Evolutionary conservation across 768 basidiomycete genomes (phyloP).

Genomic region (Amanita subjunquillea): DNA sequence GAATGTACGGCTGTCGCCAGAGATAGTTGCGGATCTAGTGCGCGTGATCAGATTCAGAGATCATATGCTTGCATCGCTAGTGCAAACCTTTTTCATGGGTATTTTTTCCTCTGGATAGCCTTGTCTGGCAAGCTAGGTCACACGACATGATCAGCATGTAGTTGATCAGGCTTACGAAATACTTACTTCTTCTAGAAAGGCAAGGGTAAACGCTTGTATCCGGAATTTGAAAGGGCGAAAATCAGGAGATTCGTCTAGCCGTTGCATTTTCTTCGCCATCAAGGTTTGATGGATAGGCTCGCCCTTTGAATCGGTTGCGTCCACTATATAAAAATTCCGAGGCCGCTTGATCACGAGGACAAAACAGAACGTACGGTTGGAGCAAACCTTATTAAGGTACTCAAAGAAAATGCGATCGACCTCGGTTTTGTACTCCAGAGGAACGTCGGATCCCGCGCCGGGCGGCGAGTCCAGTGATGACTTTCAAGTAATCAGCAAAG

Average conservation of each 20-base stretch:
- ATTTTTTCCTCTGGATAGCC: conserved; percentile 92
- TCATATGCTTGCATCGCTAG: conserved; percentile 13
- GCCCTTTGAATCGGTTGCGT: conserved; percentile 87
- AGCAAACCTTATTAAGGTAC: conserved; percentile 82
- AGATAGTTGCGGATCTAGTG: conserved; percentile 83
- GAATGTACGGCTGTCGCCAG: conserved; percentile 90
- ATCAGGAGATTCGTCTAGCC: conserved; percentile 90
- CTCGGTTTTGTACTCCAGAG: conserved; percentile 69
- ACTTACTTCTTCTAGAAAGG: conserved; percentile 83
- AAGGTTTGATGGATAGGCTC: conserved; percentile 96
- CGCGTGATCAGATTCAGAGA: conserved; percentile 7
- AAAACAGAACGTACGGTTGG: conserved; percentile 58
- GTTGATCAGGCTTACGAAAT: conserved; percentile 1
- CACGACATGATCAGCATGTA: neutral
- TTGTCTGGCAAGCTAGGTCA: conserved; percentile 58
- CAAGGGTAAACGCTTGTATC: conserved; percentile 95
- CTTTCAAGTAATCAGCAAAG: neutral
- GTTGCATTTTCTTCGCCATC: conserved; percentile 99
- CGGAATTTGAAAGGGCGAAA: conserved; percentile 99
- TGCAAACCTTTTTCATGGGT: conserved; percentile 83
- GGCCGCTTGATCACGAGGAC: conserved; percentile 10
- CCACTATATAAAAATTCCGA: conserved; percentile 43
- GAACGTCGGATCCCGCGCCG: conserved; percentile 41
- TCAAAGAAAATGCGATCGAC: conserved; percentile 89
- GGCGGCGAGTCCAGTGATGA: conserved; percentile 18